Conservation (phyloP, 768 basidiomycete genomes). For the Termitomyces sp. region DNA sequence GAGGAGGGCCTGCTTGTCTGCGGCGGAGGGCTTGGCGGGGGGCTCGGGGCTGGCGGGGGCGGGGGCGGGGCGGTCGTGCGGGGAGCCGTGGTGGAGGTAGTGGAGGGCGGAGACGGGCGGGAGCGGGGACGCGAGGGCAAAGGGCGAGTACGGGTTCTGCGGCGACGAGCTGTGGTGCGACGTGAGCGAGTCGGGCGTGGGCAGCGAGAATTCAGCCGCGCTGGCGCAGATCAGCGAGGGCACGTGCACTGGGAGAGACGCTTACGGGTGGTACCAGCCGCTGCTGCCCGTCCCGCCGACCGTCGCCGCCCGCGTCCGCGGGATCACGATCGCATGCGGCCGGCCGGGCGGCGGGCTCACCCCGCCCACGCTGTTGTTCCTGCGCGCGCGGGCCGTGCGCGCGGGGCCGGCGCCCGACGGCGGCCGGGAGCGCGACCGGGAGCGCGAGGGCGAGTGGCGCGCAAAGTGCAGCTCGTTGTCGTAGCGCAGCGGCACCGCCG, state of each 20-base stretch:
- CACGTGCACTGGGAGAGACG: not conserved
- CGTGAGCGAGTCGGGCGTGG: constrained; percentile 34
- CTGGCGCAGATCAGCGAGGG: not conserved
- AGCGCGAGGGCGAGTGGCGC: constrained; percentile 29
- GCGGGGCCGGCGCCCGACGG: constrained; percentile 37
- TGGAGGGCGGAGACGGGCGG: constrained; percentile 16
- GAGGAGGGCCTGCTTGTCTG: constrained; percentile 49
- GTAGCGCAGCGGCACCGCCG: constrained; percentile 46
- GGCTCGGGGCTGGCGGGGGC: not conserved
- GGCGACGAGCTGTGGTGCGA: constrained; percentile 25
- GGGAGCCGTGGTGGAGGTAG: constrained; percentile 9
- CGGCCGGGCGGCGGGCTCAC: constrained; percentile 46
- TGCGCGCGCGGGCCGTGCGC: constrained; percentile 46
- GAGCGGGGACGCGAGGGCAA: constrained; percentile 22
- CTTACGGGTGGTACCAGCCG: constrained; percentile 28
- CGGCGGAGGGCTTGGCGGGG: constrained; percentile 5
- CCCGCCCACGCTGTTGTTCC: constrained; percentile 56
- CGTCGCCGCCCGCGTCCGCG: constrained; percentile 21
- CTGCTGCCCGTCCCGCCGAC: constrained; percentile 11
- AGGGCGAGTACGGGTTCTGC: constrained; percentile 20
- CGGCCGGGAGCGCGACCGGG: constrained; percentile 43
- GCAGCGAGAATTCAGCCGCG: constrained; percentile 30
- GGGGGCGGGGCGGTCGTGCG: not conserved
- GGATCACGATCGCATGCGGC: constrained; percentile 71
- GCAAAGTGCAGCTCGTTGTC: constrained; percentile 32